phyloP scores from a whole-genome alignment of 768 basidiomycete species.

The Termitomyces heimii region DNA sequence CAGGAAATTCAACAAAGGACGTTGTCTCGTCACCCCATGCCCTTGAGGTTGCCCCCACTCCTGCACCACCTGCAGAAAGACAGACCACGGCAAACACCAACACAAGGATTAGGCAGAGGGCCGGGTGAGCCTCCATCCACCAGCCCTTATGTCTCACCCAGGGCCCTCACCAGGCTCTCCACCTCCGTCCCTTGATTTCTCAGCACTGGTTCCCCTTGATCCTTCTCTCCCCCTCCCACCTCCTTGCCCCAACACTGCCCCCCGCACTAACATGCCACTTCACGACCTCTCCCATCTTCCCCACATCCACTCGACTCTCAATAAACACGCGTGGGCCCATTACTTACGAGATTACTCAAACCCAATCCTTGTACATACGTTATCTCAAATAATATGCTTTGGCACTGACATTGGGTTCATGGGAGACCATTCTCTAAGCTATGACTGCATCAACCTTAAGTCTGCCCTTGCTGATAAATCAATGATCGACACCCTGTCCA shows the following conservation, averaged over 20 bases:
- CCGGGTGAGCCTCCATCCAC: neutral
- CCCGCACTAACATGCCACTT: neutral
- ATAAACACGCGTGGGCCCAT: neutral
- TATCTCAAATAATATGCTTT: neutral
- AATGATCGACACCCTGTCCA: neutral
- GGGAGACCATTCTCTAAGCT: neutral
- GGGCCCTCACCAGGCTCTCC: too few species aligned
- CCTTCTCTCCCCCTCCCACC: neutral
- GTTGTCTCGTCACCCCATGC: neutral
- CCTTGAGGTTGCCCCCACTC: neutral
- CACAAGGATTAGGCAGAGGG: neutral
- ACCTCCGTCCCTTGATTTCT: neutral
- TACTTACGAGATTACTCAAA: neutral
- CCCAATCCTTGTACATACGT: neutral
- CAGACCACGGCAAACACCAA: neutral
- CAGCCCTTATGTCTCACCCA: neutral
- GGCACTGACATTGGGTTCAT: neutral
- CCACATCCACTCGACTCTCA: neutral
- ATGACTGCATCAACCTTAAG: neutral
- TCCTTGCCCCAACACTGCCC: neutral
- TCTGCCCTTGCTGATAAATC: neutral
- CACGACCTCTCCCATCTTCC: neutral
- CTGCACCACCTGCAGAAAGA: neutral
- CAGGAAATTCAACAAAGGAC: too few species aligned
- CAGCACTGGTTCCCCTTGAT: neutral